Conservation (phyloP, 2,329 filamentous ascomycete species). For the Pseudogymnoascus sp. region DNA sequence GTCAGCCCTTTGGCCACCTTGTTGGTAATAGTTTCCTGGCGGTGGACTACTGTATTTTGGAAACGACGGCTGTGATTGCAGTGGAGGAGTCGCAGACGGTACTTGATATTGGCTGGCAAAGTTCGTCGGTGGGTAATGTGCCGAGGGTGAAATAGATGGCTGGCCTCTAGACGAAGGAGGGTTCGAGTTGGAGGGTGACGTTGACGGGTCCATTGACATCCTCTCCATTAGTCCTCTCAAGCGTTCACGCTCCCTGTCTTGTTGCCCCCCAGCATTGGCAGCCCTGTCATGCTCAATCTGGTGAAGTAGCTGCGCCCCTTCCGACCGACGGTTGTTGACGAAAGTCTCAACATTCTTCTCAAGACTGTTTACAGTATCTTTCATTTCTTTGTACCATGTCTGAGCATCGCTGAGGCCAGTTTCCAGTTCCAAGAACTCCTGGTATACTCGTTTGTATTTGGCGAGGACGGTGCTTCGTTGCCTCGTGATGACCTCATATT, state of each 20-base stretch:
- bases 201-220: conserved; percentile 71
- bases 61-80: conserved; percentile 35
- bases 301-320: conserved; percentile 80
- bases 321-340: conserved; percentile 85
- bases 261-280: conserved; percentile 25
- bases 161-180: conserved; percentile 30
- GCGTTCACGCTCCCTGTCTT: conserved; percentile 78
- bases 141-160: conserved; percentile 30
- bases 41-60: conserved; percentile 38
- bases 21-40: conserved; percentile 26
- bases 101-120: conserved; percentile 52
- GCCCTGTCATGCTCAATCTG: conserved; percentile 51
- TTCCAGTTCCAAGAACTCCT: conserved; percentile 83
- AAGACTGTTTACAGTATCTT: conserved; percentile 82
- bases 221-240: conserved; percentile 88
- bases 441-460: conserved; percentile 84
- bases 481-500: conserved; percentile 81
- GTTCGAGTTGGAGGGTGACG: conserved; percentile 34
- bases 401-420: conserved; percentile 82
- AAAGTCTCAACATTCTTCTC: conserved; percentile 96
- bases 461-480: conserved; percentile 74
- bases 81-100: conserved; percentile 45
- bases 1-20: conserved; percentile 31
- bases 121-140: conserved; percentile 45
- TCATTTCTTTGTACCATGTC: conserved; percentile 93